Conservation (phyloP, 306 rosid genomes). For the Corylus americana region DNA sequence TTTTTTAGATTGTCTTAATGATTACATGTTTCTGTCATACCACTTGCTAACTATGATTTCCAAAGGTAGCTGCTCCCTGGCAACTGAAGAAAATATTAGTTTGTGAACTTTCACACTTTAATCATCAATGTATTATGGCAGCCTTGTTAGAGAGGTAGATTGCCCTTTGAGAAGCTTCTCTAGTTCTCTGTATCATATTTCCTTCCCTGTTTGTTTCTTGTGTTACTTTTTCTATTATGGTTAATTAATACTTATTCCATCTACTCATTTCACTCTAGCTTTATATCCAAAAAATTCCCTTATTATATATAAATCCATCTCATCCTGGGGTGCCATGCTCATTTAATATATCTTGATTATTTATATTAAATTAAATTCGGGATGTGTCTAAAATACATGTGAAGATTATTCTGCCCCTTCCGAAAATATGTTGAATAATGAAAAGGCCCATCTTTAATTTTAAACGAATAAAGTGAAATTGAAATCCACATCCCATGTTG, state of each 20-base stretch:
- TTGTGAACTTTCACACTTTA: constrained; percentile 29
- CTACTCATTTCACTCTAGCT: background rate
- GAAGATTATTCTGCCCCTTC: too few species aligned
- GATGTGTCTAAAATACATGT: too few species aligned
- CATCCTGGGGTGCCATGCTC: too few species aligned
- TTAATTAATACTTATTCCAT: background rate
- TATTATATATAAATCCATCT: too few species aligned
- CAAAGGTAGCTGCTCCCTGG: constrained; percentile 23
- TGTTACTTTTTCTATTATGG: background rate
- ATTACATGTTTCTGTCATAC: constrained; percentile 28
- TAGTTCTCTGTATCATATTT: background rate
- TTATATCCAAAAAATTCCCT: too few species aligned
- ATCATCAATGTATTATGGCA: constrained; percentile 29
- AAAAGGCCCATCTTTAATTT: too few species aligned
- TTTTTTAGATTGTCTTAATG: constrained; percentile 18
- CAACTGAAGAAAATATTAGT: constrained; percentile 23
- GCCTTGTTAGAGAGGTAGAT: constrained; percentile 22
- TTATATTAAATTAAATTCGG: too few species aligned
- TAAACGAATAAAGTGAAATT: too few species aligned
- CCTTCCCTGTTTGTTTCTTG: background rate
- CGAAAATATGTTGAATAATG: too few species aligned
- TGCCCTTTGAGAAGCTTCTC: background rate
- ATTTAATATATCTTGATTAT: too few species aligned
- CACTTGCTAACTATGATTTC: constrained; percentile 21
- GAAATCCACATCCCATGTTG: too few species aligned